Evolutionary conservation across 2,329 filamentous ascomycete genomes (phyloP).

Genomic region (Penicillium sp.): DNA sequence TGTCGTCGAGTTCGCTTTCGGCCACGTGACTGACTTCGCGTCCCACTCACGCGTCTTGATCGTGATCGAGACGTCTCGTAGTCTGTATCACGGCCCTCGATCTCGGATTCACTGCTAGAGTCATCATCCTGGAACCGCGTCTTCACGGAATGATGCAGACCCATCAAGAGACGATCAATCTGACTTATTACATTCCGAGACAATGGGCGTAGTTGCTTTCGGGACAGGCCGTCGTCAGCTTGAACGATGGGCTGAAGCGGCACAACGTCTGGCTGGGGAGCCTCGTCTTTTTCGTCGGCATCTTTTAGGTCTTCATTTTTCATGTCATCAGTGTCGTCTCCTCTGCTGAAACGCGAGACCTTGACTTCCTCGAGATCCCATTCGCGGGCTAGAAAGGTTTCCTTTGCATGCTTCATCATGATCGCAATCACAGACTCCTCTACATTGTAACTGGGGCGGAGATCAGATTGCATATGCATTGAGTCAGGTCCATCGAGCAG

Average conservation of each 20-base stretch:
- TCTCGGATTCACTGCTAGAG: conserved; percentile 25
- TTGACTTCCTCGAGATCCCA: conserved; percentile 22
- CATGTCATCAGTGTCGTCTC: conserved; percentile 13
- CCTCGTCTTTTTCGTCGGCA: conserved; percentile 13
- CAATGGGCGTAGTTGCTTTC: conserved; percentile 59
- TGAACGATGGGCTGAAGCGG: conserved; percentile 25
- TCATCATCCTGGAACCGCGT: conserved; percentile 38
- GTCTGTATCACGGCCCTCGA: conserved; percentile 28
- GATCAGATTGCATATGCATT: conserved; percentile 41
- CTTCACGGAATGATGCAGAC: conserved; percentile 62
- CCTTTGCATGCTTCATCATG: conserved; percentile 62
- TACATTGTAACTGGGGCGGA: conserved; percentile 55
- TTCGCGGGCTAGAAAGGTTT: conserved; percentile 49
- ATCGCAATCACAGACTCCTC: conserved; percentile 65
- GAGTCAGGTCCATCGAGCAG: conserved; percentile 50
- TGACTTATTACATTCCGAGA: conserved; percentile 64
- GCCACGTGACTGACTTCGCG: conserved; percentile 20
- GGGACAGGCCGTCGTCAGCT: conserved; percentile 32
- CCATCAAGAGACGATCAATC: conserved; percentile 63
- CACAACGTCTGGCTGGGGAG: background rate
- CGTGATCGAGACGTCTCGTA: conserved; percentile 14
- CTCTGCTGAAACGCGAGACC: conserved; percentile 7
- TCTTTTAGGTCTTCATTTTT: conserved; percentile 11
- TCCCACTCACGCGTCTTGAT: conserved; percentile 10
- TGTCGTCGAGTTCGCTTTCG: conserved; percentile 19